A percentile compares a stretch with the other conserved stretches of the same genome.
phyloP scores from a whole-genome alignment of 371 early-diverging fungal species.

The Rhizopus stolonifer region DNA sequence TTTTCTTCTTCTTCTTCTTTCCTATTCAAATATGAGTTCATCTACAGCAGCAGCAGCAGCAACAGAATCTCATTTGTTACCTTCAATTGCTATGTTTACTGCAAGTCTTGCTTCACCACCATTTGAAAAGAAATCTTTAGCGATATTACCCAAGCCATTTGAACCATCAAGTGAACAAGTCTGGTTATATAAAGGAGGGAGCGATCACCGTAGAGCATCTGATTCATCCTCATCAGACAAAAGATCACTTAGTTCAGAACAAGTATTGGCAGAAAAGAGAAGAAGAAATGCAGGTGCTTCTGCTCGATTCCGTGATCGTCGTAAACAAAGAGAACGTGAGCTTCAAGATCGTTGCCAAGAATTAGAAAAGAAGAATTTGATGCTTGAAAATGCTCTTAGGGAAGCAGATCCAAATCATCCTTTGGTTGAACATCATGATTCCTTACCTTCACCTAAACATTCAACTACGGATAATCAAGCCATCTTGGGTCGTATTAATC shows the following conservation, averaged over 20 bases:
- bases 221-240: not conserved
- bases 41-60: not conserved
- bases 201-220: constrained; percentile 2
- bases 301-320: constrained; percentile 58
- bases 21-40: not conserved
- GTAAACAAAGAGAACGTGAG: constrained; percentile 59
- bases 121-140: constrained; percentile 9
- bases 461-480: constrained; percentile 6
- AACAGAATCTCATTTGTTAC: constrained; percentile 9
- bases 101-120: constrained; percentile 19
- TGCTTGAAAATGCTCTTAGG: constrained; percentile 38
- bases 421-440: constrained; percentile 2
- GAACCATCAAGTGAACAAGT: not conserved
- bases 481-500: constrained; percentile 36
- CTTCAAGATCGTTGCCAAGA: constrained; percentile 48
- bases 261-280: constrained; percentile 59
- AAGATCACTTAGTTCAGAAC: constrained; percentile 24
- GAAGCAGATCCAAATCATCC: constrained; percentile 29
- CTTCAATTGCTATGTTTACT: constrained; percentile 21
- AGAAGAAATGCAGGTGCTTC: constrained; percentile 59
- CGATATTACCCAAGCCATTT: constrained; percentile 22
- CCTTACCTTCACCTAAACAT: not conserved
- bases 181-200: too few relatives aligned
- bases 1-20: not conserved
- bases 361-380: constrained; percentile 49